Percentiles rank a stretch among this genome's conserved stretches.
These are phyloP conservation scores for Physcomitrellopsis africana DNA, from an alignment of 225 moss, liverwort and hornwort genomes.

Conservation along the genomic window DNA sequence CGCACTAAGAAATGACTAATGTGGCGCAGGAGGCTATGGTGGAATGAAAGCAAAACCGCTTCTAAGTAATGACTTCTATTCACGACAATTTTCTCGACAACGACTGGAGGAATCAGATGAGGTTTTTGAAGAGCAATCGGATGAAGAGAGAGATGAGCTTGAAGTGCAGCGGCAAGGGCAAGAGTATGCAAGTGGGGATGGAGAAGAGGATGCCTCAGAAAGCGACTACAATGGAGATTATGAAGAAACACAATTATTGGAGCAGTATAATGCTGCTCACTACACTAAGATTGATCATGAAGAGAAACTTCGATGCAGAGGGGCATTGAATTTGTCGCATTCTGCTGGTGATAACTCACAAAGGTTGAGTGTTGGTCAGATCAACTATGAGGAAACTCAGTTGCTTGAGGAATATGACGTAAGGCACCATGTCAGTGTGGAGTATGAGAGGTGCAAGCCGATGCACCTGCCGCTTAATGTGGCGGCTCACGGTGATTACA, in stretches of 20 bases:
- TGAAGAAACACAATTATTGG: constrained; percentile 60
- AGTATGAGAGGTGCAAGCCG: constrained; percentile 35
- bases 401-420: constrained; percentile 48
- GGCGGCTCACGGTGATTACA: constrained; percentile 5
- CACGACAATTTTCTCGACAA: constrained; percentile 46
- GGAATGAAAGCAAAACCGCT: constrained; percentile 50
- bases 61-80: constrained; percentile 50
- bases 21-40: constrained; percentile 43
- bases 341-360: constrained; percentile 32
- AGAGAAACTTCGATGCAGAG: constrained; percentile 39
- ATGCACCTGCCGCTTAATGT: constrained; percentile 26
- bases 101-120: constrained; percentile 46
- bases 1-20: constrained; percentile 26
- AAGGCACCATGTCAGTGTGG: constrained; percentile 31
- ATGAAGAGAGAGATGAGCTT: constrained; percentile 40
- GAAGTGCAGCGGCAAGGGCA: constrained; percentile 30
- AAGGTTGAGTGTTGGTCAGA: constrained; percentile 32
- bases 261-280: constrained; percentile 52
- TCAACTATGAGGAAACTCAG: constrained; percentile 48
- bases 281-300: constrained; percentile 42
- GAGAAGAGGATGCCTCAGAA: constrained; percentile 46
- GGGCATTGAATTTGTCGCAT: constrained; percentile 23
- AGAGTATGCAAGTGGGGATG: constrained; percentile 24
- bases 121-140: constrained; percentile 46
- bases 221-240: constrained; percentile 54